phyloP scores from a whole-genome alignment of 495 filamentous ascomycete species.

The Pyrenopolyporus hunteri region DNA sequence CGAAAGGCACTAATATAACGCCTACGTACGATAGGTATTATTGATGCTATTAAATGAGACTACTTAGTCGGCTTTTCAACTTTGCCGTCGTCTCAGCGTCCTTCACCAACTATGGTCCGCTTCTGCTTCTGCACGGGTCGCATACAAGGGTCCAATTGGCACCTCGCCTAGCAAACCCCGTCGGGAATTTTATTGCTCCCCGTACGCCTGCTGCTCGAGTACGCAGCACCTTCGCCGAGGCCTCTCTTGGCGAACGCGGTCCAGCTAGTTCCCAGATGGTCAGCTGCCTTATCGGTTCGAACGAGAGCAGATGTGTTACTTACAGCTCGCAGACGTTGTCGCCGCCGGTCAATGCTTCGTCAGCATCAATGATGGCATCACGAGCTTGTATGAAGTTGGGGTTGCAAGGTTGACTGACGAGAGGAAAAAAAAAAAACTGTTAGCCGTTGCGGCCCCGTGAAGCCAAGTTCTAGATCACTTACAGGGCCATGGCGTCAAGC shows the following conservation, averaged over 20 bases:
- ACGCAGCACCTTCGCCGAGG: slow-evolving; percentile 47
- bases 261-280: slow-evolving; percentile 42
- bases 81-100: no score
- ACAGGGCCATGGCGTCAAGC: slow-evolving; percentile 58
- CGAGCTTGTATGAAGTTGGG: slow-evolving; percentile 58
- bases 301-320: slow-evolving; percentile 2
- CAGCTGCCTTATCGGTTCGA: not conserved
- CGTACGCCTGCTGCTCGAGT: slow-evolving; percentile 28
- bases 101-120: no score
- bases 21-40: no score
- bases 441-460: not conserved
- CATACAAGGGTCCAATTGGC: not conserved
- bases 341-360: slow-evolving; percentile 55
- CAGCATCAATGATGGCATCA: slow-evolving; percentile 61
- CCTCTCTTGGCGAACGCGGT: slow-evolving; percentile 59
- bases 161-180: slow-evolving; percentile 36
- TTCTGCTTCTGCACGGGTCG: no score
- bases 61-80: no score
- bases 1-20: no score
- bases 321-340: slow-evolving; percentile 56
- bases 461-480: slow-evolving; percentile 18
- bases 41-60: no score
- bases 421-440: slow-evolving; percentile 1
- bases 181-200: slow-evolving; percentile 40
- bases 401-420: slow-evolving; percentile 59